phyloP scores from a whole-genome alignment of 106 monocot genomes.

The Platanthera zijinensis region DNA sequence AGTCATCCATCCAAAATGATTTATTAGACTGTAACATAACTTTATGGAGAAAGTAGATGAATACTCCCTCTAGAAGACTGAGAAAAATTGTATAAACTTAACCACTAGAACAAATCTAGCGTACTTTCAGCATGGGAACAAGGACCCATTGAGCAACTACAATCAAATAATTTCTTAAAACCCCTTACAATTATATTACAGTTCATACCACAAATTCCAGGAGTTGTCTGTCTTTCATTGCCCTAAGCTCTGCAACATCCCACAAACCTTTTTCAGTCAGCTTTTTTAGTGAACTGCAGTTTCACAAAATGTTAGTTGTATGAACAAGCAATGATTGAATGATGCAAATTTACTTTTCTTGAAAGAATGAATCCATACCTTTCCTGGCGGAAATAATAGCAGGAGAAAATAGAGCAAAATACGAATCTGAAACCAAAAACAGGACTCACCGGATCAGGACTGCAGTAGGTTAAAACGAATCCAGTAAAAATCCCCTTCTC shows the following conservation, averaged over 20 bases:
- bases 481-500: too few species aligned
- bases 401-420: too few species aligned
- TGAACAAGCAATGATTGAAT: neutral
- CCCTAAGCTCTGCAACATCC: conserved; percentile 83
- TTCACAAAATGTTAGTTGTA: neutral
- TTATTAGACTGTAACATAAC: neutral
- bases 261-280: conserved; percentile 94
- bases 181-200: neutral
- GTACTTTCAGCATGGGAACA: neutral
- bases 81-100: neutral
- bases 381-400: too few species aligned
- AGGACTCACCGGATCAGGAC: too few species aligned
- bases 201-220: conserved; percentile 68
- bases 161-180: neutral
- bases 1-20: neutral
- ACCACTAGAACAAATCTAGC: neutral
- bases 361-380: conserved; percentile 30
- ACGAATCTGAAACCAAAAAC: too few species aligned
- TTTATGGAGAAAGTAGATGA: neutral
- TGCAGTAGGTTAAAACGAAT: too few species aligned
- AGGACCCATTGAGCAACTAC: neutral
- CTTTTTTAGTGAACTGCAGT: conserved; percentile 70
- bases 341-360: neutral
- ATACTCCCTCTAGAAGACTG: neutral
- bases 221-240: conserved; percentile 67